Conservation (phyloP, 768 basidiomycete species). For the Lactarius tabidus region DNA sequence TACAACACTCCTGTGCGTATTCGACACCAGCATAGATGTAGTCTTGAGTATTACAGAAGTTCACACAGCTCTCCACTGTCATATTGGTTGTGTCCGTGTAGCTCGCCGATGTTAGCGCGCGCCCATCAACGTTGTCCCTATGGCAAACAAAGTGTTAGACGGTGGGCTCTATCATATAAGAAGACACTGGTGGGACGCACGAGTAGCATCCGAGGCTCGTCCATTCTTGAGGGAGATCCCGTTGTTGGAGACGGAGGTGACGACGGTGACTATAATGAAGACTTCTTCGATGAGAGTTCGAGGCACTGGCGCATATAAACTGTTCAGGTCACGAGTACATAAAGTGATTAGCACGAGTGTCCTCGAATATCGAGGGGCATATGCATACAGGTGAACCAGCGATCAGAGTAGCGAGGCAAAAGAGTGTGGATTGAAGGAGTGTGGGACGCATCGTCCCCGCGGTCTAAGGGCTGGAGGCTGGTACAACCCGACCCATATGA, state of each 20-base stretch:
- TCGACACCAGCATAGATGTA: no score
- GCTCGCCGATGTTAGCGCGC: no score
- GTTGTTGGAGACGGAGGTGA: conserved; percentile 11
- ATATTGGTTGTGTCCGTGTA: no score
- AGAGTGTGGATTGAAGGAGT: conserved; percentile 5
- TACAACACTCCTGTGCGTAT: no score
- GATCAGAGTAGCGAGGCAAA: conserved; percentile 3
- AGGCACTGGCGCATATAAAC: not conserved
- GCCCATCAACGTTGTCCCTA: no score
- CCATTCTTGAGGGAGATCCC: conserved; percentile 51
- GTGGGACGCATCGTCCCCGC: conserved; percentile 19
- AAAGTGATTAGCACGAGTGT: not conserved
- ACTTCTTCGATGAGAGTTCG: not conserved
- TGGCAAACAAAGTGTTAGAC: no score
- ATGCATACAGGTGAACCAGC: conserved; percentile 1
- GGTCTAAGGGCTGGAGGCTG: conserved; percentile 7
- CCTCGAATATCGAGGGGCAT: not conserved
- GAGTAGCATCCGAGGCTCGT: conserved; percentile 53
- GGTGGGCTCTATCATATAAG: no score
- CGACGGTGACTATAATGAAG: conserved; percentile 8
- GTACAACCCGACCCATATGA: not conserved
- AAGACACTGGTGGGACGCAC: no score
- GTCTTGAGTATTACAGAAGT: no score
- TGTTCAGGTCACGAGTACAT: not conserved
- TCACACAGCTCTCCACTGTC: no score